A percentile compares a stretch with the other conserved stretches of the same genome.
Evolutionary conservation across 208 protist genomes (phyloP).

Genomic region (Trichomonas gallinae): DNA sequence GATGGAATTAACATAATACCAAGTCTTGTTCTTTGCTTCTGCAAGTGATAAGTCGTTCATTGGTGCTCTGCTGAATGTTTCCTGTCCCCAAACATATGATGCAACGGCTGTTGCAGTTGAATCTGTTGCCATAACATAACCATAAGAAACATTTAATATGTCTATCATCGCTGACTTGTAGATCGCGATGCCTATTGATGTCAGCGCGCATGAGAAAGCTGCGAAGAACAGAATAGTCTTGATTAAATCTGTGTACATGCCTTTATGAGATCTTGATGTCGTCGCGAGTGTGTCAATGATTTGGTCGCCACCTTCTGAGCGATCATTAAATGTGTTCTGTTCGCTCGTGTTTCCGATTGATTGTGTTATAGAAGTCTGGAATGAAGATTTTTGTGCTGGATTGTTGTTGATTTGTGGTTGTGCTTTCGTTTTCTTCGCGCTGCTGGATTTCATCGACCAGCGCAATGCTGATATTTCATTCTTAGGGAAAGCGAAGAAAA

Average conservation of each 20-base stretch:
- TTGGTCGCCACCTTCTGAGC: neutral
- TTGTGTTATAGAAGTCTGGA: neutral
- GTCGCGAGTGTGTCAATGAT: neutral
- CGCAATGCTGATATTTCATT: neutral
- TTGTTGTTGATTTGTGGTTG: neutral
- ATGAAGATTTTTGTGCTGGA: neutral
- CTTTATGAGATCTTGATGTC: neutral
- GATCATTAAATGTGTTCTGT: neutral
- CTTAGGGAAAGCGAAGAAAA: neutral
- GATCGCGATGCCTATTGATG: neutral
- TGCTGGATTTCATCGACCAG: neutral
- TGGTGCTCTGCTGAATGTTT: neutral
- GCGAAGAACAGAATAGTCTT: neutral
- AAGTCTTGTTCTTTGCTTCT: neutral
- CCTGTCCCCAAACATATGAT: neutral
- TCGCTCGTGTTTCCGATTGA: neutral
- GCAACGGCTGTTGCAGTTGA: neutral
- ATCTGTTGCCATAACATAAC: neutral
- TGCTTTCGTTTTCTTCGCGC: neutral
- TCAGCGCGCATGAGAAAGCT: neutral
- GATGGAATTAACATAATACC: neutral
- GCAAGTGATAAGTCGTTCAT: neutral
- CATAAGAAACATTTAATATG: neutral
- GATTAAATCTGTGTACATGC: neutral
- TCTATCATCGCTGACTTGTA: neutral